These are phyloP conservation scores for Psilocybe cyanescens DNA, from an alignment of 768 basidiomycete species.

Conservation along the genomic window DNA sequence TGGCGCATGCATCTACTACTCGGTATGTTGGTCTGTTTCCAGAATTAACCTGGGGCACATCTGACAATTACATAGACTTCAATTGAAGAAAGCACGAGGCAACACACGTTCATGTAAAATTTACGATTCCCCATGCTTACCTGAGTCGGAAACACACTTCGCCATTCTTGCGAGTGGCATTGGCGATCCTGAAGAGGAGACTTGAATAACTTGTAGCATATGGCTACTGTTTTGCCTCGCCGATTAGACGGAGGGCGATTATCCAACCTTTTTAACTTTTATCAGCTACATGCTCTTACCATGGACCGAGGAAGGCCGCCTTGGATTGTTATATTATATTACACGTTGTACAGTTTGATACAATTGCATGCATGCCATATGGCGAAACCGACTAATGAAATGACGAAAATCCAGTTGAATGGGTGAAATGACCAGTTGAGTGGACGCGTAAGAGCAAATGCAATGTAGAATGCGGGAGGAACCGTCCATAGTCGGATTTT, in stretches of 20 bases:
- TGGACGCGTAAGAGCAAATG: constrained; percentile 27
- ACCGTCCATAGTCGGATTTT: constrained; percentile 40
- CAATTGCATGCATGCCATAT: constrained; percentile 24
- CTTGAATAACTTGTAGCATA: constrained; percentile 32
- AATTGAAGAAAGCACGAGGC: constrained; percentile 91
- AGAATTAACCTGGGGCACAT: constrained; percentile 11
- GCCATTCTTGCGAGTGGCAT: constrained; percentile 92
- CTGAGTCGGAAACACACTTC: constrained; percentile 95
- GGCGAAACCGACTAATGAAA: constrained; percentile 15
- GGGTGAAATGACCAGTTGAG: constrained; percentile 41
- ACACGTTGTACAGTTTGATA: constrained; percentile 27
- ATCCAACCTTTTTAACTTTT: not conserved
- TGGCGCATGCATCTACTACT: constrained; percentile 98
- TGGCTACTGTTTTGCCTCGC: not conserved
- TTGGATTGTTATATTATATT: constrained; percentile 21
- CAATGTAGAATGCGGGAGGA: constrained; percentile 24
- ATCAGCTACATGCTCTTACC: constrained; percentile 6
- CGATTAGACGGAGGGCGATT: not conserved
- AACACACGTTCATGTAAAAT: constrained; percentile 95
- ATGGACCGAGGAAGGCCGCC: constrained; percentile 12
- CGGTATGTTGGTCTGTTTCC: constrained; percentile 51
- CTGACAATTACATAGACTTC: constrained; percentile 54
- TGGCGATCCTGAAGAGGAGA: constrained; percentile 91
- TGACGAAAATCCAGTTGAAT: constrained; percentile 52
- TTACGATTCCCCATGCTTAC: constrained; percentile 96